Conservation (phyloP, 192 early-diverging fungal species). For the Backusella morwellensis region DNA sequence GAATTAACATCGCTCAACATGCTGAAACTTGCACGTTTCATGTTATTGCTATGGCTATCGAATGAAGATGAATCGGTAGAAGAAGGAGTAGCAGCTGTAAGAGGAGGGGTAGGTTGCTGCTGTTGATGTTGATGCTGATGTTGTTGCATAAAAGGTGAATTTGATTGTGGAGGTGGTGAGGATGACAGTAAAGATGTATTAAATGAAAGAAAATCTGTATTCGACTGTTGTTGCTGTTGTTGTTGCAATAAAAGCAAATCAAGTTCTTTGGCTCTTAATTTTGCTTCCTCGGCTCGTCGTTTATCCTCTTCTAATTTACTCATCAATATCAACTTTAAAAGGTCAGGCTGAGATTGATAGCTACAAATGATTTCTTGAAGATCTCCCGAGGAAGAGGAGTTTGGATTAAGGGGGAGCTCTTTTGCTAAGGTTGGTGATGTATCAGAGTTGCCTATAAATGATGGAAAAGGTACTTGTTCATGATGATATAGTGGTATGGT, state of each 20-base stretch:
- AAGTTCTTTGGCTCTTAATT: constrained; percentile 34
- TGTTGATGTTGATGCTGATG: not conserved
- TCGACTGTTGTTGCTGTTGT: not conserved
- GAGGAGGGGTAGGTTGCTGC: constrained; percentile 2
- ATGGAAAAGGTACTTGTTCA: constrained; percentile 12
- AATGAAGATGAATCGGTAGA: not conserved
- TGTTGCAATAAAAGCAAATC: not conserved
- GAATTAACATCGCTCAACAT: not conserved
- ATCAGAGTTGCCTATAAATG: not conserved
- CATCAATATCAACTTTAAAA: constrained; percentile 49
- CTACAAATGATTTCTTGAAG: constrained; percentile 47
- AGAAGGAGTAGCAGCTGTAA: constrained; percentile 13
- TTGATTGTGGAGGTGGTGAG: not conserved
- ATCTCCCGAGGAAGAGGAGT: constrained; percentile 33
- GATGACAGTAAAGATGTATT: constrained; percentile 1
- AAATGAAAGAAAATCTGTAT: not conserved
- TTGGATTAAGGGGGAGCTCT: not conserved
- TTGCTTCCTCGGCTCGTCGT: constrained; percentile 53
- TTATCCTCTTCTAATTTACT: constrained; percentile 57
- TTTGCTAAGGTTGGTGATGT: not conserved
- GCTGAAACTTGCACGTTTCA: not conserved
- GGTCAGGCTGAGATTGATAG: constrained; percentile 48
- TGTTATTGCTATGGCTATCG: not conserved
- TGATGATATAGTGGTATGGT: constrained; percentile 18
- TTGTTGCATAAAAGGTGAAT: not conserved